Evolutionary conservation across 129 eudicot species (phyloP).

Genomic region (Artemisia tridentata): DNA sequence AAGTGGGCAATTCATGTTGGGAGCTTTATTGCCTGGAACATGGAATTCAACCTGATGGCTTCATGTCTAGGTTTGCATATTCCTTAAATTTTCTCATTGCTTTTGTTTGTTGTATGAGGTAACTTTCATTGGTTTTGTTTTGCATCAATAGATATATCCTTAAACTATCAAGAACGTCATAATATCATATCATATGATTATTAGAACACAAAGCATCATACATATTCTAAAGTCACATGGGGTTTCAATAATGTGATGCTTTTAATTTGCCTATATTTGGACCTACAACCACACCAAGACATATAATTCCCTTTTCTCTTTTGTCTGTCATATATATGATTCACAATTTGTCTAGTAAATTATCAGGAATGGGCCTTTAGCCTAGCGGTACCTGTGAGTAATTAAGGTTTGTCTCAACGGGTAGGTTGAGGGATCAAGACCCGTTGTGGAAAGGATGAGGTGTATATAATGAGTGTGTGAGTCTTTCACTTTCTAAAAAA

Average conservation of each 20-base stretch:
- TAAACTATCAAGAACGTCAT: background rate
- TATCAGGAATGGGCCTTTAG: background rate
- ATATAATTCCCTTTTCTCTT: too few species aligned
- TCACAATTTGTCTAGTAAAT: background rate
- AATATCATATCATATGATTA: background rate
- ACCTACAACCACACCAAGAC: too few species aligned
- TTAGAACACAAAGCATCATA: background rate
- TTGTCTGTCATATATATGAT: too few species aligned
- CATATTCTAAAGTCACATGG: too few species aligned
- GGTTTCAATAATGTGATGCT: too few species aligned
- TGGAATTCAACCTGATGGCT: slow-evolving; percentile 30
- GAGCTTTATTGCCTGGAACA: slow-evolving; percentile 29
- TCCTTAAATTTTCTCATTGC: background rate
- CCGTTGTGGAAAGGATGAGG: too few species aligned
- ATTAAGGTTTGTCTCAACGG: too few species aligned
- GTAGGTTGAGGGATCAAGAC: too few species aligned
- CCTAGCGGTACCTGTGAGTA: too few species aligned
- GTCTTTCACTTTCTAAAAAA: too few species aligned
- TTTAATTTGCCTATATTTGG: too few species aligned
- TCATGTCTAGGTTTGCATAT: slow-evolving; percentile 16
- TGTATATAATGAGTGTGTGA: too few species aligned
- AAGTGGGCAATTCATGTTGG: slow-evolving; percentile 28
- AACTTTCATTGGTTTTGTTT: background rate
- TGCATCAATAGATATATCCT: background rate
- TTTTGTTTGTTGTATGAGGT: background rate